Evolutionary conservation across 768 basidiomycete genomes (phyloP), one percentile per base, ranked within the genome.

Genomic region (Trametopsis cervina): DNA sequence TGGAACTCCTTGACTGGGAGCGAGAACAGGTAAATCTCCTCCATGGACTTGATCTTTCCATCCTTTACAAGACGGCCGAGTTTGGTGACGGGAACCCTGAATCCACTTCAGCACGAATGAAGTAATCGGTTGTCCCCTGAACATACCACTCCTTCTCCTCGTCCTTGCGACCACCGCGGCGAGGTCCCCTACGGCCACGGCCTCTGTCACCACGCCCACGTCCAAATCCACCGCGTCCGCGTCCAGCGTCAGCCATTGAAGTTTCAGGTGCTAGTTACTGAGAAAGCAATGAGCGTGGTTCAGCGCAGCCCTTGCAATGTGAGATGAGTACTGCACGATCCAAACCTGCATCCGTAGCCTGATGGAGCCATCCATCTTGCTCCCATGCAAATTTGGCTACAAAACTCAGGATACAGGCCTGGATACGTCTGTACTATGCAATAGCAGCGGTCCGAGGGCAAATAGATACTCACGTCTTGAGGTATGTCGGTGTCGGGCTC

Each of bases 1-100:
- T 99, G 96, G 78, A 74, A 98, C 73, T 99, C 96, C 75, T 98
- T 99, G 71, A 99, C 89, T 52, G 95, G 94, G 55, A 99, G 87
- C 22, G 96, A 99, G 84, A 98, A 99, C 65, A 99, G 93, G 74
- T 98, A 99, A 71, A 98, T 97, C 68, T 99, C 96, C 68, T 99
- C 96, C 81, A 99, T 94, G 41, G 93, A 96, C 74, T 95, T 97
- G 76, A 99, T 97, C 76, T 98, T 98, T 59, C 95, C 95, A 61
- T 98, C 96, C 74, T 96, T 97, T 39, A 97, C 94, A 63, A 99
- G 82, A 71, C 96, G 94, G 53, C 96, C 96, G 58, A 99, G 88
- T 70, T 98, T 99, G 68, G 96, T 98, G 71, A 97, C 94, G 60
- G 96, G 95, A 53, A 84, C 83, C 93, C 91, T 93, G 59, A 3